Evolutionary conservation across 495 filamentous ascomycete genomes (phyloP).

Genomic region (Aspergillus nanangensis): DNA sequence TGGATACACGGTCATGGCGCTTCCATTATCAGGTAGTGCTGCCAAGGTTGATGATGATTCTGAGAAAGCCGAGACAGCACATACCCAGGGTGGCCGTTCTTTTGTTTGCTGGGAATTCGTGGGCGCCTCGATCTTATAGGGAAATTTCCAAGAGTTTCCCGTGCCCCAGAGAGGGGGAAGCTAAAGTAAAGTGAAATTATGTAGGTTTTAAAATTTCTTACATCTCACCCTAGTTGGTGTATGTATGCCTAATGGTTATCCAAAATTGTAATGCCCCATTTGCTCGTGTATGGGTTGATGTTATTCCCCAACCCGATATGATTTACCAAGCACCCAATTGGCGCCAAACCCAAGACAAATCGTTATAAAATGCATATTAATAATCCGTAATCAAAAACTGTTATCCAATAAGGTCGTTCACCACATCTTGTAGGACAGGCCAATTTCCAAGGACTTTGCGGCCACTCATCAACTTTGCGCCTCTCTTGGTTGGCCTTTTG

Average conservation of each 20-base stretch:
- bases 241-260: not conserved
- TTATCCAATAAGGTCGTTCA: conserved; percentile 45
- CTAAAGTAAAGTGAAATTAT: no score
- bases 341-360: not conserved
- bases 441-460: conserved; percentile 34
- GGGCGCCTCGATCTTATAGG: conserved; percentile 25
- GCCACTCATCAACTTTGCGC: conserved; percentile 31
- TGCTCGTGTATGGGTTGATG: no score
- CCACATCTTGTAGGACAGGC: conserved; percentile 49
- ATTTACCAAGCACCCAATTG: not conserved
- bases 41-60: not conserved
- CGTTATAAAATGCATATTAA: no score
- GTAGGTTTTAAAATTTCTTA: not conserved
- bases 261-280: not conserved
- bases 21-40: conserved; percentile 7
- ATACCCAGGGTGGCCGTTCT: conserved; percentile 6
- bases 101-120: conserved; percentile 37
- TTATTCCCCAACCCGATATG: no score
- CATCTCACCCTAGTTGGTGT: not conserved
- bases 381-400: not conserved
- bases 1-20: conserved; percentile 40
- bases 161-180: no score
- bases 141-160: not conserved
- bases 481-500: conserved; percentile 35
- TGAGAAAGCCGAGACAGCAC: not conserved